Evolutionary conservation across 2,329 filamentous ascomycete genomes (phyloP).

Genomic region (Fusarium euwallaceae): DNA sequence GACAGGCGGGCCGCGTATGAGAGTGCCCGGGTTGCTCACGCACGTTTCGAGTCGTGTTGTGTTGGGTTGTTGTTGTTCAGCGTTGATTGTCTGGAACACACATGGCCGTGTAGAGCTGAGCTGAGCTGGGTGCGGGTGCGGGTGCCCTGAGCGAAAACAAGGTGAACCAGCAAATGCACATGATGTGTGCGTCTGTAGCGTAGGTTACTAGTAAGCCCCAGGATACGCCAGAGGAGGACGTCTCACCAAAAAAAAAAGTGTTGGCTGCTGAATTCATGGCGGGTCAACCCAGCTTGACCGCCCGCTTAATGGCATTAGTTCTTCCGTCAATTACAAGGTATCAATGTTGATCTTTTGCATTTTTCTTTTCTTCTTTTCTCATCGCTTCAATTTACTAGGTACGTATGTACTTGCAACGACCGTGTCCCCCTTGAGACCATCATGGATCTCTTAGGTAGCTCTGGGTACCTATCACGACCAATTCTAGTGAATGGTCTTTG

Average conservation of each 20-base stretch:
- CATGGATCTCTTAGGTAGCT: slow-evolving; percentile 8
- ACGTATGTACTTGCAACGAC: slow-evolving; percentile 19
- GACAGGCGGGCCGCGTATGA: slow-evolving; percentile 19
- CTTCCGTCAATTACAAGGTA: background rate
- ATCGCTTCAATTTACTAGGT: slow-evolving; percentile 15
- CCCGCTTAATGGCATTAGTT: background rate
- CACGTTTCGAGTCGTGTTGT: slow-evolving; percentile 7
- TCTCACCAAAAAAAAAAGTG: background rate
- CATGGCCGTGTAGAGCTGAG: slow-evolving; percentile 21
- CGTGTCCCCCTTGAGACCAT: slow-evolving; percentile 12
- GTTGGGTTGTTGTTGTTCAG: slow-evolving; percentile 12
- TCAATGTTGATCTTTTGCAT: background rate
- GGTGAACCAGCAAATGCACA: slow-evolving; percentile 11
- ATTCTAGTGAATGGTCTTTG: slow-evolving; percentile 23
- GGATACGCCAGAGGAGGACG: background rate
- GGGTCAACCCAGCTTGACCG: background rate
- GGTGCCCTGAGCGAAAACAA: slow-evolving; percentile 24
- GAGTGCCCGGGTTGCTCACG: slow-evolving; percentile 1
- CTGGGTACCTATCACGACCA: slow-evolving; percentile 29
- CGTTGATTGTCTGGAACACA: slow-evolving; percentile 28
- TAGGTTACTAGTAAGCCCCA: background rate
- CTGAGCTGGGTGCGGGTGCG: too few species aligned
- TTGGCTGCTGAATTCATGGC: background rate
- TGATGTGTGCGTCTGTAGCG: slow-evolving; percentile 13
- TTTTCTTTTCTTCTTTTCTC: background rate